Conservation (phyloP, 768 basidiomycete genomes). For the Collybia mongolica region DNA sequence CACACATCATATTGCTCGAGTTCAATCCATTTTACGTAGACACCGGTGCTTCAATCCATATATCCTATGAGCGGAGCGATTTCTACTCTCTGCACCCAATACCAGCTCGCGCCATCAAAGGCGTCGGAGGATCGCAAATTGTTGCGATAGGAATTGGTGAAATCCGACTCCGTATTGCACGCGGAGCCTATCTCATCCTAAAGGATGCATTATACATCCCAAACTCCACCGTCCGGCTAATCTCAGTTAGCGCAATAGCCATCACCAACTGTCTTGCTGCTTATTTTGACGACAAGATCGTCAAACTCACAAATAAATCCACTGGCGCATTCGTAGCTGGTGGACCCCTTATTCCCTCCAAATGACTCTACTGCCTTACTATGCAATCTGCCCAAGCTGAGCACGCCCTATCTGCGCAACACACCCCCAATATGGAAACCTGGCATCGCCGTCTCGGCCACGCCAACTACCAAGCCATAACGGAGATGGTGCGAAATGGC, state of each 20-base stretch:
- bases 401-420: conserved; percentile 12
- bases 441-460: too few species aligned
- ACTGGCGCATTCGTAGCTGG: conserved; percentile 11
- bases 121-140: conserved; percentile 24
- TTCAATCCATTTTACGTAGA: conserved; percentile 21
- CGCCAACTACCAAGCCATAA: too few species aligned
- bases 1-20: not conserved
- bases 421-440: conserved; percentile 13
- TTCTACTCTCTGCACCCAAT: conserved; percentile 22
- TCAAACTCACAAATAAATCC: conserved; percentile 10
- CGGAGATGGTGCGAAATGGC: too few species aligned
- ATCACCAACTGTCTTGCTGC: conserved; percentile 20
- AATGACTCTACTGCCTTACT: conserved; percentile 16
- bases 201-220: too few species aligned
- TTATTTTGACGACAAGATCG: conserved; percentile 15
- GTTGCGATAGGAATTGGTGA: conserved; percentile 21
- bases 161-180: conserved; percentile 16
- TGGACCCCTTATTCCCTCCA: conserved; percentile 5
- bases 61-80: conserved; percentile 20
- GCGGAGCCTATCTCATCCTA: conserved; percentile 11
- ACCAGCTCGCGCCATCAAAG: conserved; percentile 17
- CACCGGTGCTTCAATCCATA: conserved; percentile 21
- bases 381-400: conserved; percentile 6
- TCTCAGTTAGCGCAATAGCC: too few species aligned
- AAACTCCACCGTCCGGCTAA: too few species aligned